phyloP scores from a whole-genome alignment of 495 filamentous ascomycete species.

The Daldinia bambusicola region DNA sequence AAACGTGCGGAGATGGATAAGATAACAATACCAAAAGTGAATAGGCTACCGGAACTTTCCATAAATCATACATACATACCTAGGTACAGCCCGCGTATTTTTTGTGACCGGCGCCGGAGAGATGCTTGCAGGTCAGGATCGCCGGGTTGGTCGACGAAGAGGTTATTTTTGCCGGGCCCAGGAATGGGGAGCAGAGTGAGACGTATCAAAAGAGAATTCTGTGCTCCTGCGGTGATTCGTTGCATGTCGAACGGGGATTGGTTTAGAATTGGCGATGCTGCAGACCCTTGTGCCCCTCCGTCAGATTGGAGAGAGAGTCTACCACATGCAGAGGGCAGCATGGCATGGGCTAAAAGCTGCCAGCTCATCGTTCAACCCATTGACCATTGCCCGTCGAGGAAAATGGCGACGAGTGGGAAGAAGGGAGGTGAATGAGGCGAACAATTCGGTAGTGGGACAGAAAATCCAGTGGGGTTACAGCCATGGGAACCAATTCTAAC shows the following conservation, averaged over 20 bases:
- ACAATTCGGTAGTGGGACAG: conserved; percentile 19
- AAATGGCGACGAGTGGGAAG: conserved; percentile 30
- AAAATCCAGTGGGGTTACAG: conserved; percentile 3
- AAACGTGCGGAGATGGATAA: conserved; percentile 12
- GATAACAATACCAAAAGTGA: conserved; percentile 8
- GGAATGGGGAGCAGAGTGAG: conserved; percentile 19
- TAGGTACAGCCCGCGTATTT: conserved; percentile 10
- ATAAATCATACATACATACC: not conserved
- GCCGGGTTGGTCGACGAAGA: conserved; percentile 21
- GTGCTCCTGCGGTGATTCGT: conserved; percentile 39
- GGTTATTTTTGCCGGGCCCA: not conserved
- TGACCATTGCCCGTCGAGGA: conserved; percentile 31
- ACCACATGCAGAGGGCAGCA: conserved; percentile 13
- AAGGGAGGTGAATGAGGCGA: conserved; percentile 25
- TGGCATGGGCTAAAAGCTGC: conserved; percentile 30
- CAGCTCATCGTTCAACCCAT: conserved; percentile 42
- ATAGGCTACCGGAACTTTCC: conserved; percentile 1
- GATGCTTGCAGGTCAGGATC: not conserved
- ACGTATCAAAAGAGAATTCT: conserved; percentile 10
- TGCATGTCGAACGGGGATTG: conserved; percentile 41
- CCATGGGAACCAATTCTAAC: no score
- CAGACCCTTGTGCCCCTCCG: conserved; percentile 32
- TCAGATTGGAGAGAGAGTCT: conserved; percentile 35
- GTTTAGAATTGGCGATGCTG: conserved; percentile 41
- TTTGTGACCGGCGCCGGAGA: conserved; percentile 4